Evolutionary conservation across 2,329 filamentous ascomycete genomes (phyloP).

Genomic region (Sporothrix variecibatus): DNA sequence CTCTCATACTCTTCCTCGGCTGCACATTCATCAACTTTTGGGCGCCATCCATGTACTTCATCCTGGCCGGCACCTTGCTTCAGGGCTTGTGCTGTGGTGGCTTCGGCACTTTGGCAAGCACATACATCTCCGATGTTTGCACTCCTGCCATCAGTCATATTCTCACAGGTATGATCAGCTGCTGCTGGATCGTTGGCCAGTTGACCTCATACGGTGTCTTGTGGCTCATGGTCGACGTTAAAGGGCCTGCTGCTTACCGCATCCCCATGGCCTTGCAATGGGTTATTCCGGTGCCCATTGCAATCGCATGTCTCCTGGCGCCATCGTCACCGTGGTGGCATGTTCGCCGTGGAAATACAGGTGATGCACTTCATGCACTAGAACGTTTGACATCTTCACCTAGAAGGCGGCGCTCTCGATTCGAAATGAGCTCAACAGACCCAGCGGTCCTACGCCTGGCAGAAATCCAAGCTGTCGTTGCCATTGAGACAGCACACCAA

Average conservation of each 20-base stretch:
- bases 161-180: conserved; percentile 32
- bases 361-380: conserved; percentile 23
- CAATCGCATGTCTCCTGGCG: conserved; percentile 28
- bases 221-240: conserved; percentile 25
- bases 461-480: conserved; percentile 59
- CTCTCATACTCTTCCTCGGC: conserved; percentile 25
- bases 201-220: conserved; percentile 29
- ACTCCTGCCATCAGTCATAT: conserved; percentile 27
- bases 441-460: conserved; percentile 42
- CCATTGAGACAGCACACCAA: conserved; percentile 52
- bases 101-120: conserved; percentile 32
- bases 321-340: conserved; percentile 33
- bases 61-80: conserved; percentile 31
- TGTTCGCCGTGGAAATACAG: conserved; percentile 43
- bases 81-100: conserved; percentile 32
- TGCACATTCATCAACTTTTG: conserved; percentile 31
- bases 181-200: conserved; percentile 33
- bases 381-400: conserved; percentile 24
- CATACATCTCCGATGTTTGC: conserved; percentile 33
- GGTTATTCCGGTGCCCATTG: conserved; percentile 29
- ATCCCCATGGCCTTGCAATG: conserved; percentile 32
- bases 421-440: neutral
- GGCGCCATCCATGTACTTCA: conserved; percentile 29
- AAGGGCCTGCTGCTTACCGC: conserved; percentile 31
- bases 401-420: neutral